phyloP scores from a whole-genome alignment of 805 yeast species.

The Wickerhamomyces bovis region DNA sequence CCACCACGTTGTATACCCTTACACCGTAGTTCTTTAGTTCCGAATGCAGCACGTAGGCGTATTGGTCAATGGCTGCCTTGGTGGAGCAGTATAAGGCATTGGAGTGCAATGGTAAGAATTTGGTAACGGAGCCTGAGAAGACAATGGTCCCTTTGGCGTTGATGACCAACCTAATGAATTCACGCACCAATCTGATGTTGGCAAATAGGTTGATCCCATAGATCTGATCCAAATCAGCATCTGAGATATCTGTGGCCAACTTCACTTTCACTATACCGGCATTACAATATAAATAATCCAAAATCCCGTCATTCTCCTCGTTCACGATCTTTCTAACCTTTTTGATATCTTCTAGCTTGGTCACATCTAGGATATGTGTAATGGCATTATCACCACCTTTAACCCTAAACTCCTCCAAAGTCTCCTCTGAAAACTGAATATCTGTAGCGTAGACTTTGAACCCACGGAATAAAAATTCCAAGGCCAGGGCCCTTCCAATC shows the following conservation, averaged over 20 bases:
- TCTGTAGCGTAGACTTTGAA: slow-evolving; percentile 34
- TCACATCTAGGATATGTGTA: slow-evolving; percentile 29
- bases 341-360: slow-evolving; percentile 25
- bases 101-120: slow-evolving; percentile 33
- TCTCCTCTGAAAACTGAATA: slow-evolving; percentile 24
- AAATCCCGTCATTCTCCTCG: slow-evolving; percentile 24
- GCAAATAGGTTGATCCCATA: slow-evolving; percentile 35
- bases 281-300: slow-evolving; percentile 37
- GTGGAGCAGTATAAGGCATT: slow-evolving; percentile 31
- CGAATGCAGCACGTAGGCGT: slow-evolving; percentile 30
- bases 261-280: slow-evolving; percentile 29
- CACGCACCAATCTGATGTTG: slow-evolving; percentile 33
- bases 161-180: slow-evolving; percentile 30
- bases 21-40: slow-evolving; percentile 39
- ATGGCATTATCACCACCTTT: slow-evolving; percentile 1
- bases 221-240: slow-evolving; percentile 19
- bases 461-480: slow-evolving; percentile 38
- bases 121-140: slow-evolving; percentile 36
- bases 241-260: slow-evolving; percentile 31
- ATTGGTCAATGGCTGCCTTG: slow-evolving; percentile 39
- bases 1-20: slow-evolving; percentile 33
- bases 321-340: slow-evolving; percentile 20
- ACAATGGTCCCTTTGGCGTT: slow-evolving; percentile 33
- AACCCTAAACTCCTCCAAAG: slow-evolving; percentile 18
- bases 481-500: slow-evolving; percentile 45